Conservation (phyloP, 2,329 filamentous ascomycete species). For the Thermochaetoides dissita region DNA sequence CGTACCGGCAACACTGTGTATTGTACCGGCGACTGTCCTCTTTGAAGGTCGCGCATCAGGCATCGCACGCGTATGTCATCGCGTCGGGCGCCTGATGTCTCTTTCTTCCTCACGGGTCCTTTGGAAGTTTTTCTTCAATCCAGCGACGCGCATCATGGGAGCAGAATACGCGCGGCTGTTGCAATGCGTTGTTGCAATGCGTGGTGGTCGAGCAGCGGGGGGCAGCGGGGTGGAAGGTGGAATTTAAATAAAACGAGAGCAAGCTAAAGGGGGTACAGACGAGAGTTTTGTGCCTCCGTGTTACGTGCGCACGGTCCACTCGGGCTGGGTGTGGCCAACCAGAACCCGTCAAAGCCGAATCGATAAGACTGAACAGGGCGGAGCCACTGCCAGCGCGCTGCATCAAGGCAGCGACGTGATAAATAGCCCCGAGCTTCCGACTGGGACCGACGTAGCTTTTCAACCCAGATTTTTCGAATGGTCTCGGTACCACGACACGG, state of each 20-base stretch:
- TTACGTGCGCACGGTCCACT: conserved; percentile 15
- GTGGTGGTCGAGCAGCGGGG: not conserved
- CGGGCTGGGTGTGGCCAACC: conserved; percentile 12
- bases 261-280: conserved; percentile 7
- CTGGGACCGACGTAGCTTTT: conserved; percentile 22
- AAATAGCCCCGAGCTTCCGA: conserved; percentile 25
- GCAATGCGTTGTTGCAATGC: not conserved
- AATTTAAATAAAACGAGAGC: conserved; percentile 1
- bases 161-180: no score
- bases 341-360: conserved; percentile 6
- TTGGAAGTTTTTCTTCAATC: no score
- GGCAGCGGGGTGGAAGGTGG: no score
- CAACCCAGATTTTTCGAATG: conserved; percentile 17
- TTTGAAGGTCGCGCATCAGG: no score
- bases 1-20: no score
- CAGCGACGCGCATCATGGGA: no score
- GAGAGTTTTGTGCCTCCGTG: conserved; percentile 10
- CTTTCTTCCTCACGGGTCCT: no score
- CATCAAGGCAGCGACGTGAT: conserved; percentile 18
- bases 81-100: no score
- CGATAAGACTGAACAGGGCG: conserved; percentile 19
- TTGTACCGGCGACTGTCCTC: no score
- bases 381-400: conserved; percentile 11
- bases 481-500: conserved; percentile 12
- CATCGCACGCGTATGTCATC: no score